Evolutionary conservation across 2,329 filamentous ascomycete genomes (phyloP), one percentile per base, ranked within the genome.

Genomic region (Botrytis deweyae): DNA sequence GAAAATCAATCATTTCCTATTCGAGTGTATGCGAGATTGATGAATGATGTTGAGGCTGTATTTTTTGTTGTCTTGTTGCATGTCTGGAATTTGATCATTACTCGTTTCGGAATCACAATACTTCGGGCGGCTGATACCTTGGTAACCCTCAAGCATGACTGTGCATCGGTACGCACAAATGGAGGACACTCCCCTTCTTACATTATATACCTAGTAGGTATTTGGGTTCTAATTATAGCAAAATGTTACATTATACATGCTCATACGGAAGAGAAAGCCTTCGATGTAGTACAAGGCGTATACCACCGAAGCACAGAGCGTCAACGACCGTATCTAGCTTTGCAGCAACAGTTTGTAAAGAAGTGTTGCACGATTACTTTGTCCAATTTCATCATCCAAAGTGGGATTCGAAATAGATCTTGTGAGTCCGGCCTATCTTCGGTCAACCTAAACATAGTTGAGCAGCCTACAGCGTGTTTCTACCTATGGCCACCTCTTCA

Each of bases 1-100:
- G 16, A 49, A 20, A 46, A 72, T 68, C 64, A 40, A 72, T 72
- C 63, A 62, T 72, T 72, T 68, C 71, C 71, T 46, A 36, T 72
- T 69, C 40, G 44, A 67, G 64, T 55, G 18, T 12, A n/a, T 44
- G 8, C 38, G 29, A 67, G 18, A 67, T 67, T 72, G 61, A 52
- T 25, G 38, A 4, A 29, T 29, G 36, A 52, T n/a, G 29, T 55
- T 40, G 38, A 61, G 33, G 8, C 25, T 10, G 25, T 20, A 7
- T 36, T 46, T 9, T 70, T 25, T 7, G 12, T 22, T 70, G 38
- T 63, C 29, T 46, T 67, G 70, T 72, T 72, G 70, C 70, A 72
- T 55, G 49, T 72, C 70, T 58, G 20, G 38, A 72, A 29, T 59
- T 66, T 40, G 59, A 67, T 71, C 71, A 72, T 72, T 72, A n/a